These are phyloP conservation scores for Suhomyces prunicola DNA, from an alignment of 805 yeast genomes.

Conservation along the genomic window DNA sequence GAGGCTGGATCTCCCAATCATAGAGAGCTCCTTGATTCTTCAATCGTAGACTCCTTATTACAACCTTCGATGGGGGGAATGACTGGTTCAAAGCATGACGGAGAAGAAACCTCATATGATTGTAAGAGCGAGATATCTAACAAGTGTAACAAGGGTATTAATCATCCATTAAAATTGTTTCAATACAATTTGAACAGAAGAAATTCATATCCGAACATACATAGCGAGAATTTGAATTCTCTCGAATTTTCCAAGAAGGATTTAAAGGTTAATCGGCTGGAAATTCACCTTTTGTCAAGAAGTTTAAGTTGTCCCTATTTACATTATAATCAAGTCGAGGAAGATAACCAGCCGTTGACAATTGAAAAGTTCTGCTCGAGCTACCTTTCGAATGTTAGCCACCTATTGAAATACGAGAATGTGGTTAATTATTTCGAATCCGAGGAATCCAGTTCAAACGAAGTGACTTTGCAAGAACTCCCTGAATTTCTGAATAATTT, in stretches of 20 bases:
- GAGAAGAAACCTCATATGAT: background rate
- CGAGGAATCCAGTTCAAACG: background rate
- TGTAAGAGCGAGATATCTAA: background rate
- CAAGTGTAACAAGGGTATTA: background rate
- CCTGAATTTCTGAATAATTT: background rate
- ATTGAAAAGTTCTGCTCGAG: constrained; percentile 15
- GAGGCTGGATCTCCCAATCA: background rate
- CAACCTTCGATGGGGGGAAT: constrained; percentile 8
- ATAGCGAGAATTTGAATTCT: constrained; percentile 18
- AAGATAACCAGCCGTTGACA: constrained; percentile 7
- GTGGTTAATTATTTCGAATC: constrained; percentile 12
- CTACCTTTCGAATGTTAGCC: constrained; percentile 16
- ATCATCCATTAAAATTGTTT: constrained; percentile 10
- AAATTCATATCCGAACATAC: constrained; percentile 31
- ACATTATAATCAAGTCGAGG: background rate
- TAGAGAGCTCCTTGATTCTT: background rate
- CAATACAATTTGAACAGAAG: constrained; percentile 27
- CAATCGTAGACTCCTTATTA: constrained; percentile 14
- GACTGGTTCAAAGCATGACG: constrained; percentile 5
- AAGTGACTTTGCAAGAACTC: background rate
- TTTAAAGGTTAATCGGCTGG: background rate
- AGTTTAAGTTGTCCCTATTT: constrained; percentile 27
- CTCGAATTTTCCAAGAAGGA: constrained; percentile 16
- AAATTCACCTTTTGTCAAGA: constrained; percentile 2
- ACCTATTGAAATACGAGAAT: constrained; percentile 20